Evolutionary conservation across 1,284 basidiomycete species (phyloP).

Genomic region (Athelia sp.): DNA sequence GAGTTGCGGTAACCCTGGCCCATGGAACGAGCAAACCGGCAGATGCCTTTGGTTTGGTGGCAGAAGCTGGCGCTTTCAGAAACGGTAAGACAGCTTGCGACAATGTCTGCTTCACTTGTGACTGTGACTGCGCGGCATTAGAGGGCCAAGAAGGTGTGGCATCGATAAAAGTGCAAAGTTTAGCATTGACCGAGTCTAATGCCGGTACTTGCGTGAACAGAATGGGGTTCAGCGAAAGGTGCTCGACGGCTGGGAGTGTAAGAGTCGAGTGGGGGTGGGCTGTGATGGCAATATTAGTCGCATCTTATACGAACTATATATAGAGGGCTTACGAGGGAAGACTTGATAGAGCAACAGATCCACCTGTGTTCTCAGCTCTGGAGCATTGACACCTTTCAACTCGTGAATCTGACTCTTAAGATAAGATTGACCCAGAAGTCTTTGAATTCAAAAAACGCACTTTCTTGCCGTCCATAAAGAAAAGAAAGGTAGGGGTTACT

Average conservation of each 20-base stretch:
- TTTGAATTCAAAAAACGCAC: slow-evolving; percentile 29
- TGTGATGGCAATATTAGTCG: slow-evolving; percentile 22
- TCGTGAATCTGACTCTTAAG: slow-evolving; percentile 50
- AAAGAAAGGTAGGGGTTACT: slow-evolving; percentile 85
- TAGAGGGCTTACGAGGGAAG: slow-evolving; percentile 58
- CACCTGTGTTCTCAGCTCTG: slow-evolving; percentile 64
- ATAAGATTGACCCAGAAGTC: background rate
- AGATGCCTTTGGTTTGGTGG: slow-evolving; percentile 14
- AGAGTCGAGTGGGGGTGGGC: slow-evolving; percentile 73
- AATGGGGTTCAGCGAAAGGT: slow-evolving; percentile 71
- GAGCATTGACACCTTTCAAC: slow-evolving; percentile 67
- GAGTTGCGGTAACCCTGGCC: slow-evolving; percentile 39
- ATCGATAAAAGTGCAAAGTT: slow-evolving; percentile 64
- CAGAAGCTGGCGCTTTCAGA: background rate
- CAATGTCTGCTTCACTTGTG: background rate
- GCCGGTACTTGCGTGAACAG: slow-evolving; percentile 69
- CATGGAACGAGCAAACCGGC: slow-evolving; percentile 36
- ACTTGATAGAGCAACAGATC: slow-evolving; percentile 70
- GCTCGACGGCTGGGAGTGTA: slow-evolving; percentile 55
- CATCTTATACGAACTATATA: background rate
- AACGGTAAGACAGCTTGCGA: background rate
- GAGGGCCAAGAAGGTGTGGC: slow-evolving; percentile 3
- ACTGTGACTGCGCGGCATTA: slow-evolving; percentile 2
- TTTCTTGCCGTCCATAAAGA: slow-evolving; percentile 77
- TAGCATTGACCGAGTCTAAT: slow-evolving; percentile 58